Evolutionary conservation across 2,329 filamentous ascomycete genomes (phyloP).

Genomic region (Colletotrichum horii): DNA sequence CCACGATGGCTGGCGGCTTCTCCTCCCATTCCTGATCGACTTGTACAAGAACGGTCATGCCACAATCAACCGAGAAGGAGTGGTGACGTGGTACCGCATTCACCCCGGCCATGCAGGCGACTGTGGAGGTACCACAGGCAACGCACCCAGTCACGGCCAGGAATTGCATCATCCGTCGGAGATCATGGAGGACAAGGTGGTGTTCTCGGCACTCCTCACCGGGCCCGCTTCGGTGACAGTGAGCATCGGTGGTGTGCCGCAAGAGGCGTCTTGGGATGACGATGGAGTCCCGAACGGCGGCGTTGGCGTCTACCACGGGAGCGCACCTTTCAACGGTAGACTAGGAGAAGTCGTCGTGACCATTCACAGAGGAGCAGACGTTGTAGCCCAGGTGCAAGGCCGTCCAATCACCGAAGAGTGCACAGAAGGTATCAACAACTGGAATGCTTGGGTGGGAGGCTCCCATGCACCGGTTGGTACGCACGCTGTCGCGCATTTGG

Average conservation of each 20-base stretch:
- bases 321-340: conserved; percentile 25
- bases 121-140: conserved; percentile 30
- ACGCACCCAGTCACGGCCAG: conserved; percentile 31
- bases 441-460: conserved; percentile 21
- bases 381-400: conserved; percentile 9
- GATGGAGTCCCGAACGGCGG: conserved; percentile 26
- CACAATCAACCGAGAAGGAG: conserved; percentile 26
- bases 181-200: conserved; percentile 25
- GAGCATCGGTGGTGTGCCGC: conserved; percentile 28
- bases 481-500: conserved; percentile 1
- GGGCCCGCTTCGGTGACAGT: conserved; percentile 28
- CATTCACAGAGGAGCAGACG: background rate
- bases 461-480: background rate
- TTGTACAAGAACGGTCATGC: conserved; percentile 36
- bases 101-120: conserved; percentile 23
- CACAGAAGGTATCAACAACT: conserved; percentile 19
- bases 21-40: conserved; percentile 44
- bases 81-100: conserved; percentile 33
- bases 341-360: conserved; percentile 29
- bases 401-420: conserved; percentile 12
- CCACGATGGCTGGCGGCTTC: conserved; percentile 55
- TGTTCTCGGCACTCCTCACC: conserved; percentile 31
- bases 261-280: conserved; percentile 24
- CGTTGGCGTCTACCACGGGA: conserved; percentile 36
- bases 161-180: conserved; percentile 23